Evolutionary conservation across 1,284 basidiomycete species (phyloP).

Genomic region (Mycosarcoma mackinlayi): DNA sequence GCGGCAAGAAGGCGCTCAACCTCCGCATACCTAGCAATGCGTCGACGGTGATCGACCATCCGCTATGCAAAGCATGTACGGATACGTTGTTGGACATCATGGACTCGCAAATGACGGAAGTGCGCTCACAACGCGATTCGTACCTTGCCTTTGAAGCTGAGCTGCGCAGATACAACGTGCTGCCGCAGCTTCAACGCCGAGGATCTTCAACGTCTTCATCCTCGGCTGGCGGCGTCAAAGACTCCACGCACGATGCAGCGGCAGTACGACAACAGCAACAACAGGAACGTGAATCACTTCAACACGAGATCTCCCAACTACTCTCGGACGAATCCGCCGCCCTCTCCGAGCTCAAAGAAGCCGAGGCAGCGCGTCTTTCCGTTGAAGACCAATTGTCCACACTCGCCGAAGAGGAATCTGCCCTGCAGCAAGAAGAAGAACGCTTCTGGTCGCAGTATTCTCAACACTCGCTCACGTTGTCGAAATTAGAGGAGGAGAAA

Average conservation of each 20-base stretch:
- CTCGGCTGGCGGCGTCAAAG: constrained; percentile 1
- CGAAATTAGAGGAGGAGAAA: constrained; percentile 77
- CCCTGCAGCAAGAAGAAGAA: constrained; percentile 80
- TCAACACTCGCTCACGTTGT: constrained; percentile 75
- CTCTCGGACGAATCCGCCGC: constrained; percentile 27
- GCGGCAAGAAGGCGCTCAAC: constrained; percentile 15
- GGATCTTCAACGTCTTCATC: constrained; percentile 12
- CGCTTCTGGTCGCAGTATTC: constrained; percentile 88
- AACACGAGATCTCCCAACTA: constrained; percentile 39
- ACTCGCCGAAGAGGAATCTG: constrained; percentile 79
- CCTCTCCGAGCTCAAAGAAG: constrained; percentile 36
- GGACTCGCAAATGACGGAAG: constrained; percentile 85
- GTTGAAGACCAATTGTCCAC: constrained; percentile 79
- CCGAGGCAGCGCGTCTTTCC: constrained; percentile 65
- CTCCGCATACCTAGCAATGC: not conserved
- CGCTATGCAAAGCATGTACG: constrained; percentile 93
- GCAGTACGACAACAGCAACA: constrained; percentile 7
- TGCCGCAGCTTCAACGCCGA: constrained; percentile 22
- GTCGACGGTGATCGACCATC: constrained; percentile 78
- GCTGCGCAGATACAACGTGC: constrained; percentile 40
- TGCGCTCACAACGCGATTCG: constrained; percentile 88
- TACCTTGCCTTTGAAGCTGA: constrained; percentile 69
- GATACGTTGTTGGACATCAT: constrained; percentile 81
- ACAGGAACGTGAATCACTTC: constrained; percentile 18
- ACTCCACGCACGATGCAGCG: constrained; percentile 13